Conservation (phyloP, 495 filamentous ascomycete genomes). For the Glonium stellatum region DNA sequence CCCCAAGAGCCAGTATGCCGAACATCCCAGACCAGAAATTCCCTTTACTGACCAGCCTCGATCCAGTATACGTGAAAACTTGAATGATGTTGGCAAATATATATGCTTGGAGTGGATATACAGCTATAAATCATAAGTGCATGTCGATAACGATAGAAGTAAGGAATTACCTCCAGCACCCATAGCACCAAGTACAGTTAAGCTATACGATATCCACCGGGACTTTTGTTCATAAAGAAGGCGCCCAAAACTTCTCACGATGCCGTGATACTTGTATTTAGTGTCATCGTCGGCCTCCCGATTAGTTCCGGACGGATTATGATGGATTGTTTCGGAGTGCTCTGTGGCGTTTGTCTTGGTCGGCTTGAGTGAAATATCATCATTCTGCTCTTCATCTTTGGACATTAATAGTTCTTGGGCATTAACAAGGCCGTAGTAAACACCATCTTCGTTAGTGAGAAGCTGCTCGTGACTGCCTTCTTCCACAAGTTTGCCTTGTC, state of each 20-base stretch:
- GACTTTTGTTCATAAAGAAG: conserved; percentile 26
- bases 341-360: conserved; percentile 14
- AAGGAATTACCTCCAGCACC: conserved; percentile 19
- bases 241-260: conserved; percentile 21
- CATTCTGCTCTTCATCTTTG: conserved; percentile 14
- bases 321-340: conserved; percentile 4
- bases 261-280: conserved; percentile 17
- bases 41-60: conserved; percentile 18
- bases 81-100: conserved; percentile 29
- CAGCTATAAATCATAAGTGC: conserved; percentile 8
- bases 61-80: conserved; percentile 21
- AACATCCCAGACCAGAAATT: conserved; percentile 33
- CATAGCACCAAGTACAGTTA: conserved; percentile 19
- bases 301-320: not conserved
- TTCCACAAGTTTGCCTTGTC: conserved; percentile 28
- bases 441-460: conserved; percentile 16
- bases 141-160: not conserved
- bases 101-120: conserved; percentile 29
- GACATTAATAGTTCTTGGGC: conserved; percentile 24
- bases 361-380: conserved; percentile 8
- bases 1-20: conserved; percentile 21
- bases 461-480: conserved; percentile 30
- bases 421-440: conserved; percentile 29
- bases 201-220: conserved; percentile 25
- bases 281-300: conserved; percentile 9